phyloP scores from a whole-genome alignment of 345 rosid species.

The Brassica carinata region DNA sequence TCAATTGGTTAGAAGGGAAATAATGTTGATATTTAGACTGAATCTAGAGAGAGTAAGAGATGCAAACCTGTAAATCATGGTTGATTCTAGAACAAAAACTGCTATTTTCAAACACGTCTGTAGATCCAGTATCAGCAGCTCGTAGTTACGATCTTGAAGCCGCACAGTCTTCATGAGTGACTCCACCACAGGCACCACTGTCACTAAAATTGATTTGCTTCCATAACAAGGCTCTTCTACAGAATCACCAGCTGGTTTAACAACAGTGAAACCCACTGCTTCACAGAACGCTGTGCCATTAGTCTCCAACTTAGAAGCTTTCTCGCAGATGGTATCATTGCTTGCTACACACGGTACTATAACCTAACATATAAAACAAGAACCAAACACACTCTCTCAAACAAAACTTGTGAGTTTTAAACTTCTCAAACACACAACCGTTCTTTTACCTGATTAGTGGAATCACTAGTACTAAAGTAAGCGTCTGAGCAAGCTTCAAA shows the following conservation, averaged over 20 bases:
- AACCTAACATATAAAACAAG: neutral
- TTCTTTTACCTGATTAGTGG: constrained; percentile 47
- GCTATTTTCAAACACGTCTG: constrained; percentile 26
- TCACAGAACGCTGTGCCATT: neutral
- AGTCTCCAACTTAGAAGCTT: neutral
- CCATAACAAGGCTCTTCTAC: neutral
- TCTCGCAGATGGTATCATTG: neutral
- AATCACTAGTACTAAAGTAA: constrained; percentile 68
- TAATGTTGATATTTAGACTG: neutral
- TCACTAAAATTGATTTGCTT: neutral
- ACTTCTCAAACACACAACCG: neutral
- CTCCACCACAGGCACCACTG: neutral
- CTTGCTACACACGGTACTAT: no score
- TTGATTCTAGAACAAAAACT: constrained; percentile 59
- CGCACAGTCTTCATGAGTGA: neutral
- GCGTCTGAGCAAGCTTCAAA: constrained; percentile 72
- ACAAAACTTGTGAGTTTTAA: neutral
- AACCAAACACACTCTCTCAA: constrained; percentile 3
- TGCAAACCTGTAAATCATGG: constrained; percentile 52
- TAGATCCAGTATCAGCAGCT: neutral
- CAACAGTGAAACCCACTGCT: neutral
- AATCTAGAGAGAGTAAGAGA: constrained; percentile 1
- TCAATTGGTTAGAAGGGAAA: neutral
- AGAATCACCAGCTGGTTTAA: neutral
- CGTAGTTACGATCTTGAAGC: neutral